Conservation (phyloP, 768 basidiomycete genomes). For the Suillus cothurnatus region DNA sequence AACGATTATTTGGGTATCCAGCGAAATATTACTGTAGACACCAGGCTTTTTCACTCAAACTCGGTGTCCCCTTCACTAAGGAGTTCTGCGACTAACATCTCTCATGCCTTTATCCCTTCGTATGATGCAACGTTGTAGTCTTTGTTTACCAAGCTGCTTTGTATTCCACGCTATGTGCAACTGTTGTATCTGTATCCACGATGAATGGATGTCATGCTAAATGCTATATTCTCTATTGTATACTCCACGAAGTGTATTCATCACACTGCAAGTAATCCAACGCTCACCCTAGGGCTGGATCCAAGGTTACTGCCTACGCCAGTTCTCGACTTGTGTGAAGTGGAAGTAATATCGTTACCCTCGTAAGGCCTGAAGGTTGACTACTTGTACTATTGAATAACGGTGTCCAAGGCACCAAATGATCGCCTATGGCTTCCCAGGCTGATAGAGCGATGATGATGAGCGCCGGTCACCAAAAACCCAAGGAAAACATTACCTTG, state of each 20-base stretch:
- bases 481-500: conserved; percentile 17
- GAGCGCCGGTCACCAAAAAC: background rate
- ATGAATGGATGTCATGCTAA: background rate
- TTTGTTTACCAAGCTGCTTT: background rate
- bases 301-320: background rate
- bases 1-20: too few relatives aligned
- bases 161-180: background rate
- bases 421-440: conserved; percentile 2
- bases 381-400: conserved; percentile 1
- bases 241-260: background rate
- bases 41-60: background rate
- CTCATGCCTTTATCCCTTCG: background rate
- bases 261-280: background rate
- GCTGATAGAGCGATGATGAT: background rate
- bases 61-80: background rate
- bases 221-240: background rate
- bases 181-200: background rate
- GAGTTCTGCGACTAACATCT: background rate
- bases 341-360: background rate
- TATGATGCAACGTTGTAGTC: background rate
- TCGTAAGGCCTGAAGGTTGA: background rate
- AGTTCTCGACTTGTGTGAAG: too few relatives aligned
- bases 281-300: background rate
- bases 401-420: background rate
- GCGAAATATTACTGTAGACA: too few relatives aligned